Conservation (phyloP, 2,329 filamentous ascomycete species). For the Pseudopyricularia javanii region DNA sequence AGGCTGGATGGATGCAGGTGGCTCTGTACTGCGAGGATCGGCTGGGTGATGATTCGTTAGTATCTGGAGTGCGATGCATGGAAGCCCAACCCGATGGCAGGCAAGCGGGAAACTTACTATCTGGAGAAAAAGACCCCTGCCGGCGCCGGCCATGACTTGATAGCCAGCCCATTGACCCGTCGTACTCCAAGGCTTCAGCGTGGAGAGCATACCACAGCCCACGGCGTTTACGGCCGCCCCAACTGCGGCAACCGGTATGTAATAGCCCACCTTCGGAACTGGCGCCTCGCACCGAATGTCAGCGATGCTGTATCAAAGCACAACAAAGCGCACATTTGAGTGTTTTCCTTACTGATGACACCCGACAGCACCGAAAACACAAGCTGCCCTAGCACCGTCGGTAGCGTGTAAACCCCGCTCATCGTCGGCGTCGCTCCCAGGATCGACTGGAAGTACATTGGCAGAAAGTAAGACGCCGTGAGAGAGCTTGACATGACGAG, state of each 20-base stretch:
- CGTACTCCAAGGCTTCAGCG: slow-evolving; percentile 14
- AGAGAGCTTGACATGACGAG: slow-evolving; percentile 11
- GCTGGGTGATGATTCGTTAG: slow-evolving; percentile 5
- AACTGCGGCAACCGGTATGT: slow-evolving; percentile 18
- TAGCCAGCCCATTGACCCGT: slow-evolving; percentile 20
- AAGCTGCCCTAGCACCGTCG: slow-evolving; percentile 6
- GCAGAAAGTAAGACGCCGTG: slow-evolving; percentile 16
- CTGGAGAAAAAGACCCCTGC: slow-evolving; percentile 15
- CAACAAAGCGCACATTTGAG: slow-evolving; percentile 1
- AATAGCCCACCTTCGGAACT: slow-evolving; percentile 16
- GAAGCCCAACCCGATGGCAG: neutral
- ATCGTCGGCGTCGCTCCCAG: slow-evolving; percentile 13
- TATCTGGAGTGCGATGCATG: neutral
- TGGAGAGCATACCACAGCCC: slow-evolving; percentile 20
- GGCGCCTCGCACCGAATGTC: neutral
- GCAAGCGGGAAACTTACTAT: slow-evolving; percentile 8
- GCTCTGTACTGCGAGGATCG: slow-evolving; percentile 15
- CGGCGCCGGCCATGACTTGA: slow-evolving; percentile 15
- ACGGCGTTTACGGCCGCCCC: slow-evolving; percentile 17
- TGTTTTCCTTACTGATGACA: slow-evolving; percentile 6
- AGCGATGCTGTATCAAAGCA: neutral
- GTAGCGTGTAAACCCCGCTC: slow-evolving; percentile 20
- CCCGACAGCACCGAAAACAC: neutral
- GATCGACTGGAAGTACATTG: slow-evolving; percentile 26
- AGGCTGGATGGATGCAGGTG: slow-evolving; percentile 11